phyloP scores from a whole-genome alignment of 441 rosid species.

The Jatropha podagrica region DNA sequence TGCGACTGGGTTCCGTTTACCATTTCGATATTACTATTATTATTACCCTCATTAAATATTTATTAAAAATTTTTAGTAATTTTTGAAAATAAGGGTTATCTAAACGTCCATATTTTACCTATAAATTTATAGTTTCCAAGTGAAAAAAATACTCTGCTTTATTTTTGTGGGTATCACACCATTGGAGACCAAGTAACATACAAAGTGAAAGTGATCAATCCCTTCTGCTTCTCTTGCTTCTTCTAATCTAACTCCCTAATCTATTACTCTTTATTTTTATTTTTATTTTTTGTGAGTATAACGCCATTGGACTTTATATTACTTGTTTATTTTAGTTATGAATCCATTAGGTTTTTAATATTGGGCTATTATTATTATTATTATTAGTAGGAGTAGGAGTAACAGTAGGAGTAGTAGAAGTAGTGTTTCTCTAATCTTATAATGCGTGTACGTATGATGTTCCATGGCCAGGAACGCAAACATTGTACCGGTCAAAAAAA shows the following conservation, averaged over 20 bases:
- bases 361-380: neutral
- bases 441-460: conserved; percentile 30
- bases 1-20: neutral
- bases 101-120: neutral
- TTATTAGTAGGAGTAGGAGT: neutral
- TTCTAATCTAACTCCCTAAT: neutral
- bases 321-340: neutral
- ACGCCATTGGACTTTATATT: neutral
- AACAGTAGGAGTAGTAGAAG: no score
- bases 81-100: neutral
- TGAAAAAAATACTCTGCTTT: neutral
- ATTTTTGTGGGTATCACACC: no score
- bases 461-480: conserved; percentile 6
- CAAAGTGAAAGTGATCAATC: neutral
- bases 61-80: neutral
- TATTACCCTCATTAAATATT: neutral
- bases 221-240: neutral
- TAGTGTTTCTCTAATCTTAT: neutral
- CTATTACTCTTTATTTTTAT: neutral
- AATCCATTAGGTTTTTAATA: neutral
- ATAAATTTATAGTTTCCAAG: neutral
- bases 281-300: neutral
- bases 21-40: neutral
- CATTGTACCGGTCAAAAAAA: conserved; percentile 7
- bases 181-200: neutral